A percentile compares a stretch with the other conserved stretches of the same genome.
These are phyloP conservation scores for Hypericum androsaemum DNA, from an alignment of 345 rosid genomes.

Conservation along the genomic window DNA sequence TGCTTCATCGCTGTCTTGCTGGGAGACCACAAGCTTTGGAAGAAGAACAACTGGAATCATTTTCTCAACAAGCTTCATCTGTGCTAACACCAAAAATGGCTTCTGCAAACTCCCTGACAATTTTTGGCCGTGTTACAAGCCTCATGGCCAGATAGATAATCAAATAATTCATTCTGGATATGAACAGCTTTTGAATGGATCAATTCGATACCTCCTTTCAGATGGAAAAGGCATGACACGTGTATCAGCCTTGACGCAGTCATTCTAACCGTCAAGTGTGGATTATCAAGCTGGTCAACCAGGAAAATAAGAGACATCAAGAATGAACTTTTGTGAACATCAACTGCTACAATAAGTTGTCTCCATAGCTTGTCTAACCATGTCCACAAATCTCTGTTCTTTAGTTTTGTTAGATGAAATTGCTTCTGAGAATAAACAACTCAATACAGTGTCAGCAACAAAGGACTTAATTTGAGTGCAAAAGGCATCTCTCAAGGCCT, in stretches of 20 bases:
- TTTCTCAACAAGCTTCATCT: constrained; percentile 55
- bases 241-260: constrained; percentile 62
- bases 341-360: constrained; percentile 64
- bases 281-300: constrained; percentile 84
- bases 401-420: constrained; percentile 14
- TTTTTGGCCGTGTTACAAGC: constrained; percentile 14
- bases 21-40: constrained; percentile 85
- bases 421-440: constrained; percentile 24
- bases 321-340: constrained; percentile 55
- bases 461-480: constrained; percentile 66
- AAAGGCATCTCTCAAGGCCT: constrained; percentile 73
- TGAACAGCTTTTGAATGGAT: constrained; percentile 49
- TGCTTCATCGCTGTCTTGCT: constrained; percentile 56
- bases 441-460: constrained; percentile 35
- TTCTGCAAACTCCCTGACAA: constrained; percentile 88
- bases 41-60: constrained; percentile 74
- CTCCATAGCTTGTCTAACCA: constrained; percentile 45
- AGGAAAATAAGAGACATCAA: constrained; percentile 52
- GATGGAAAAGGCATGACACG: constrained; percentile 60
- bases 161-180: constrained; percentile 23
- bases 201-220: constrained; percentile 61
- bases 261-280: constrained; percentile 51
- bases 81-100: constrained; percentile 39
- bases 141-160: constrained; percentile 14
- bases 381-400: constrained; percentile 25